Conservation (phyloP, 176 grass and related monocot species). For the Guadua angustifolia region DNA sequence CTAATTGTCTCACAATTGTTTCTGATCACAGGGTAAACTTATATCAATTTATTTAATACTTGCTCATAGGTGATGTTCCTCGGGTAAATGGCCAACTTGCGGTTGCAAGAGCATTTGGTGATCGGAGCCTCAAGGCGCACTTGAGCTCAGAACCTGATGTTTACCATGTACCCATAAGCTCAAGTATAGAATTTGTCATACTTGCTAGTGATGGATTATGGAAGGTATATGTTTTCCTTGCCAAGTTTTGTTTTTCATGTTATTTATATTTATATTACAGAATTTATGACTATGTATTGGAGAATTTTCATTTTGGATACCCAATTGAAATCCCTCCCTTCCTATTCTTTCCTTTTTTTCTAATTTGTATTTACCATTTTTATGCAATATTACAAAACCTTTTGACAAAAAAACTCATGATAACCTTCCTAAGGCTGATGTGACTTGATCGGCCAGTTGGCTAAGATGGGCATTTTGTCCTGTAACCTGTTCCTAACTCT, state of each 20-base stretch:
- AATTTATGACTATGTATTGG: background rate
- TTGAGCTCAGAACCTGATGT: slow-evolving; percentile 91
- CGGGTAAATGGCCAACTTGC: slow-evolving; percentile 92
- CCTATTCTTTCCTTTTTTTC: background rate
- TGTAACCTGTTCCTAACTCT: background rate
- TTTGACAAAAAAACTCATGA: background rate
- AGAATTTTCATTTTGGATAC: slow-evolving; percentile 3
- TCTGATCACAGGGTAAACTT: background rate
- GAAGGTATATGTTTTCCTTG: slow-evolving; percentile 64
- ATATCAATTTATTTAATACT: slow-evolving; percentile 20
- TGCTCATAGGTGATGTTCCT: slow-evolving; percentile 81
- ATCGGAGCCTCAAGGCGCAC: slow-evolving; percentile 79
- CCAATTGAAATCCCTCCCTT: background rate
- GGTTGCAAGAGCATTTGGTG: slow-evolving; percentile 91
- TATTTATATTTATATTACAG: background rate
- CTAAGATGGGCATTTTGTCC: background rate
- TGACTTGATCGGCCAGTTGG: background rate
- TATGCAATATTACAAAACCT: background rate
- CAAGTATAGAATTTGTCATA: slow-evolving; percentile 74
- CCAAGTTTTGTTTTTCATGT: background rate
- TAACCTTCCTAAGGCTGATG: background rate
- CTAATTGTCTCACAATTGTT: slow-evolving; percentile 9
- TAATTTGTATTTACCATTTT: background rate
- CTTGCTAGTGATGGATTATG: slow-evolving; percentile 91
- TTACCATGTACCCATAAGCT: slow-evolving; percentile 63